Conservation (phyloP, 495 filamentous ascomycete genomes). For the Penicillium malachiteum region DNA sequence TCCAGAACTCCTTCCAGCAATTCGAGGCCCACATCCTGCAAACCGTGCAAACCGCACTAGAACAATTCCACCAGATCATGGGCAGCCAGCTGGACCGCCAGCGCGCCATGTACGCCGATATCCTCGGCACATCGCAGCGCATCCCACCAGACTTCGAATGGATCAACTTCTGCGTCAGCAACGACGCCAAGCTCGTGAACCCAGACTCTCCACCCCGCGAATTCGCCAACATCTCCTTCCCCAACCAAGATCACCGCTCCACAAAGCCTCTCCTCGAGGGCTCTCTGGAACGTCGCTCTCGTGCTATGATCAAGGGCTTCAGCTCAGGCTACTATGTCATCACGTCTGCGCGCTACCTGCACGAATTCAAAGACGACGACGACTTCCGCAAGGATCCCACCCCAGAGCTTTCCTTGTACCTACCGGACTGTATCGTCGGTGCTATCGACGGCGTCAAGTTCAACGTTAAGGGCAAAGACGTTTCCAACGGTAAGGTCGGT, state of each 20-base stretch:
- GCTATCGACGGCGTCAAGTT: constrained; percentile 77
- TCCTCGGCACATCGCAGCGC: constrained; percentile 71
- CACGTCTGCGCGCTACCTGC: constrained; percentile 79
- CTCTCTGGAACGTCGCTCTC: constrained; percentile 79
- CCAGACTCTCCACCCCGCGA: constrained; percentile 69
- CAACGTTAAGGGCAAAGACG: constrained; percentile 92
- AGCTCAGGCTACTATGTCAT: constrained; percentile 84
- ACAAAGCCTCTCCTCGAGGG: constrained; percentile 86
- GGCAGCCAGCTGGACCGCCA: constrained; percentile 78
- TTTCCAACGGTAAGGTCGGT: constrained; percentile 58
- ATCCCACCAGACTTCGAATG: constrained; percentile 92
- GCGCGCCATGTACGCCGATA: constrained; percentile 76
- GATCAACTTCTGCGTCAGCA: constrained; percentile 73
- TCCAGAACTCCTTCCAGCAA: constrained; percentile 82
- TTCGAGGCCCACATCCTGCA: constrained; percentile 87
- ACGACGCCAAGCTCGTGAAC: constrained; percentile 72
- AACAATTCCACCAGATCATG: constrained; percentile 74
- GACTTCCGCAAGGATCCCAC: constrained; percentile 75
- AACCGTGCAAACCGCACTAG: constrained; percentile 77
- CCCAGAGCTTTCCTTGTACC: constrained; percentile 85
- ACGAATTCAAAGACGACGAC: constrained; percentile 95
- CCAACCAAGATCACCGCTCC: constrained; percentile 80
- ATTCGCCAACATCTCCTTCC: constrained; percentile 71
- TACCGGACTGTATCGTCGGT: constrained; percentile 86
- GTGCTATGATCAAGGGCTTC: constrained; percentile 75